Conservation (phyloP, 1,139 yeast species). For the Waltiozyma sp. region DNA sequence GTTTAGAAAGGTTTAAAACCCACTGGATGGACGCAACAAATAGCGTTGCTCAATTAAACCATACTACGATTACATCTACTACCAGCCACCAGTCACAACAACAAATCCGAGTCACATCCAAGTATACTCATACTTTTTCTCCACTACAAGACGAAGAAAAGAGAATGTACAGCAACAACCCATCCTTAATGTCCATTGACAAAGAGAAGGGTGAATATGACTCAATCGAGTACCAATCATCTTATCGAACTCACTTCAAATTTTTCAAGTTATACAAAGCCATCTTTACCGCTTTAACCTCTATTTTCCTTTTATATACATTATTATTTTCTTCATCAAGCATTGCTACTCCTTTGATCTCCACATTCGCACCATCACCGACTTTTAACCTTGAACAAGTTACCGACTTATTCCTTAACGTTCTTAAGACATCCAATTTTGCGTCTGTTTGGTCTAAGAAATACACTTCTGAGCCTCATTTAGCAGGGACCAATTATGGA, state of each 20-base stretch:
- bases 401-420: constrained; percentile 22
- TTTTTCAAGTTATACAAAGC: background rate
- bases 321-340: no score
- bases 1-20: background rate
- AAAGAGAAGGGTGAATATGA: background rate
- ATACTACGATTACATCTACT: background rate
- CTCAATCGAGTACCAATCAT: no score
- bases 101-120: no score
- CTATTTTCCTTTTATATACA: background rate
- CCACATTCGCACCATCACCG: background rate
- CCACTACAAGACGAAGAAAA: background rate
- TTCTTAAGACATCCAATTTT: constrained; percentile 31
- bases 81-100: background rate
- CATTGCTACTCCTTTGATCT: background rate
- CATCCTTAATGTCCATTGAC: background rate
- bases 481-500: constrained; percentile 59
- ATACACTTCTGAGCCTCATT: constrained; percentile 53
- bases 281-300: background rate
- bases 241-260: background rate
- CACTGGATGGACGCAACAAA: background rate
- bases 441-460: constrained; percentile 43
- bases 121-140: no score
- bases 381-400: constrained; percentile 4
- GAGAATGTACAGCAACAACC: background rate
- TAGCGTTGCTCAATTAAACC: background rate